These are phyloP conservation scores for Clarireedia hainanense DNA, from an alignment of 2,329 filamentous ascomycete genomes.

Conservation along the genomic window DNA sequence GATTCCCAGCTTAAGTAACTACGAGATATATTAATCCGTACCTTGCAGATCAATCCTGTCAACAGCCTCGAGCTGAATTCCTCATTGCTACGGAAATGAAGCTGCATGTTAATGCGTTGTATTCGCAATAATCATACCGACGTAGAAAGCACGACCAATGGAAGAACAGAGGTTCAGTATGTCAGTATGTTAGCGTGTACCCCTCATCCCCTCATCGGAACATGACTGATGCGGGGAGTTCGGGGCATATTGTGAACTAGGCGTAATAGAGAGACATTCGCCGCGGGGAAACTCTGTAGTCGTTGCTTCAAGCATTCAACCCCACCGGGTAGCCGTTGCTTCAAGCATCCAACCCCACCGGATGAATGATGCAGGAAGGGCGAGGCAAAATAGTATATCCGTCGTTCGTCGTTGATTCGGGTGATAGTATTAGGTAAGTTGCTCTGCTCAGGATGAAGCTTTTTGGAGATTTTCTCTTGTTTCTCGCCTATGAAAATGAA, in stretches of 20 bases:
- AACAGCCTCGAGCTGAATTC: neutral
- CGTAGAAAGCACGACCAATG: neutral
- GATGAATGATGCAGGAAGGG: no score
- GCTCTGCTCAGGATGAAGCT: no score
- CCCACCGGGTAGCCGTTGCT: no score
- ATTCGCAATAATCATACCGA: conserved; percentile 3
- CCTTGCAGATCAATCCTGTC: neutral
- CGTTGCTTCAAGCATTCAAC: no score
- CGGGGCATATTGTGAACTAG: neutral
- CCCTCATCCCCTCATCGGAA: neutral
- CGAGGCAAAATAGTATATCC: no score
- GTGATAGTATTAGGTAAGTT: no score
- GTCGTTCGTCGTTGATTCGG: no score
- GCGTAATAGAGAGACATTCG: no score
- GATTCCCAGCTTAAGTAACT: neutral
- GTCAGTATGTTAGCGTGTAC: neutral
- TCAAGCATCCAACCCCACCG: no score
- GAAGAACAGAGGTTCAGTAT: neutral
- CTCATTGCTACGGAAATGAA: conserved; percentile 4
- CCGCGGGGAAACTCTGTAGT: no score
- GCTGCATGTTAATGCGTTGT: neutral
- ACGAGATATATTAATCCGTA: neutral
- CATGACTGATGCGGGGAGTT: neutral
- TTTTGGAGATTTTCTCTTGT: no score
- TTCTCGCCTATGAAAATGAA: no score